Conservation (phyloP, 768 basidiomycete genomes). For the Lactifluus piperatus region DNA sequence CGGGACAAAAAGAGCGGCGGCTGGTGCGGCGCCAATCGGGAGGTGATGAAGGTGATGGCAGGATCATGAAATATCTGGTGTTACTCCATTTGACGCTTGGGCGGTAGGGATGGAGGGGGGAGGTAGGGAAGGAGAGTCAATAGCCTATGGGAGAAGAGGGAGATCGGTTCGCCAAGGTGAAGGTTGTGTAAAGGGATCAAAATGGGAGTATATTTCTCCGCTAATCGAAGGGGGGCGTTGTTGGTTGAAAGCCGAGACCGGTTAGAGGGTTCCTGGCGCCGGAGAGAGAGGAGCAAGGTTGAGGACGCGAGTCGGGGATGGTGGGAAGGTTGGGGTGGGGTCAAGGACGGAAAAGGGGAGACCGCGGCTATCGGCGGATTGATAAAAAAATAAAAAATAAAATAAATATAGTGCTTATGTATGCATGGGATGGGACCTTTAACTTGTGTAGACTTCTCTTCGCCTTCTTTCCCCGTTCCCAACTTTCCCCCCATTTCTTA, state of each 20-base stretch:
- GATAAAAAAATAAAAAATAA: not conserved
- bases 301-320: not conserved
- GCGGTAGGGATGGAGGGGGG: not conserved
- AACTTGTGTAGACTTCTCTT: not conserved
- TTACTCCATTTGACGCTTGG: slow-evolving; percentile 6
- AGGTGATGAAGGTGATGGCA: slow-evolving; percentile 4
- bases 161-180: not conserved
- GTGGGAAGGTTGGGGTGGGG: not conserved
- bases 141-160: not conserved
- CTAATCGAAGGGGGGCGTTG: not conserved
- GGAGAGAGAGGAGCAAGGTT: not conserved
- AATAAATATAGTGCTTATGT: not conserved
- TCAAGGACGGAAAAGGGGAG: not conserved
- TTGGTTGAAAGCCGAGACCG: not conserved
- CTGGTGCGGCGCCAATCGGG: slow-evolving; percentile 2
- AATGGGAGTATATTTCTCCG: not conserved
- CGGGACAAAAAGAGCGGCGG: slow-evolving; percentile 5
- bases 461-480: not conserved
- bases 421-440: not conserved
- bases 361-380: slow-evolving; percentile 8
- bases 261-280: not conserved
- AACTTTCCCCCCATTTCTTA: not conserved
- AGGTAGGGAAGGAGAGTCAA: not conserved
- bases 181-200: not conserved
- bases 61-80: slow-evolving; percentile 10